Conservation (phyloP, 2,329 filamentous ascomycete species). For the Cytospora mali region DNA sequence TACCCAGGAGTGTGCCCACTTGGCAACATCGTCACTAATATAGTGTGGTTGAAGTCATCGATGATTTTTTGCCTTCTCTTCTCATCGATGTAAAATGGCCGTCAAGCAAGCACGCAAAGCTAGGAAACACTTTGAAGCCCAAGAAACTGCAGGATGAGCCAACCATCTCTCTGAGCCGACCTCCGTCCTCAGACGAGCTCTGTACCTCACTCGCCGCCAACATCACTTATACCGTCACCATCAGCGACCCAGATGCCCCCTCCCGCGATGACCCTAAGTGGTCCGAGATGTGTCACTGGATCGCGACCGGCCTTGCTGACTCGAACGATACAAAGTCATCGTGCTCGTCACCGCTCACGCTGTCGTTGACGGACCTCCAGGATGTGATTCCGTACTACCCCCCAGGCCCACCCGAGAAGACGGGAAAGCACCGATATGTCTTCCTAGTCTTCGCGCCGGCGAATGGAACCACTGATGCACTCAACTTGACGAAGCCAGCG, state of each 20-base stretch:
- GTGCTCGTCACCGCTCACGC: conserved; percentile 21
- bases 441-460: conserved; percentile 43
- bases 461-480: conserved; percentile 42
- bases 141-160: conserved; percentile 40
- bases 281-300: conserved; percentile 52
- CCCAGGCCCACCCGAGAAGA: conserved; percentile 45
- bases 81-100: conserved; percentile 52
- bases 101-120: conserved; percentile 44
- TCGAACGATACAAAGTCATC: conserved; percentile 24
- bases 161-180: conserved; percentile 36
- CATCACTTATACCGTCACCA: conserved; percentile 37
- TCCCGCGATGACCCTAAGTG: conserved; percentile 46
- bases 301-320: conserved; percentile 40
- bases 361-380: conserved; percentile 29
- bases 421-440: conserved; percentile 48
- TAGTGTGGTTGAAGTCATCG: conserved; percentile 49
- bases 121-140: conserved; percentile 55
- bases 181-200: conserved; percentile 20
- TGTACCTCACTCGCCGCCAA: conserved; percentile 12
- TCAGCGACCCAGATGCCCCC: conserved; percentile 49
- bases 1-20: background rate
- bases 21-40: background rate
- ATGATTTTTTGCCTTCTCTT: conserved; percentile 59
- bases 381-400: conserved; percentile 46
- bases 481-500: conserved; percentile 40